A percentile compares a stretch with the other conserved stretches of the same genome.
These are phyloP conservation scores for Bathelium albidoporum DNA, from an alignment of 495 filamentous ascomycete species.

Conservation along the genomic window DNA sequence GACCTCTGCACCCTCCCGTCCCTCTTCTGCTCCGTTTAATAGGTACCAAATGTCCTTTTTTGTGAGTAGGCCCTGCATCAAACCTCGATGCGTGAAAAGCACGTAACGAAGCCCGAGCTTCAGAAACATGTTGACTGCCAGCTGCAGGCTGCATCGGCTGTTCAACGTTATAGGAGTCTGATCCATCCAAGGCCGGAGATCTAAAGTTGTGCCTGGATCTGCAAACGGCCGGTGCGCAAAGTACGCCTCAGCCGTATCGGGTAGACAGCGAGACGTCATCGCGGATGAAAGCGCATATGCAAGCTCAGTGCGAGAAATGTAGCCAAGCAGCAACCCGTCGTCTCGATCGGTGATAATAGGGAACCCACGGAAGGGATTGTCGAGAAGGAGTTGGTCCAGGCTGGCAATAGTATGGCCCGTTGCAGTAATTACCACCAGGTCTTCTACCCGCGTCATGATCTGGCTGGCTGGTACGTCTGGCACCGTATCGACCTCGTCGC, in stretches of 20 bases:
- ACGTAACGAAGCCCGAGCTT: conserved; percentile 87
- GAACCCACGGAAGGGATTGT: conserved; percentile 79
- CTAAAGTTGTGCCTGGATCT: conserved; percentile 67
- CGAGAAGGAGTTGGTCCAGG: conserved; percentile 55
- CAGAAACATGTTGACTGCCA: conserved; percentile 85
- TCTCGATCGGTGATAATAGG: conserved; percentile 72
- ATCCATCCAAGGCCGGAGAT: conserved; percentile 95
- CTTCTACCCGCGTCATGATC: conserved; percentile 88
- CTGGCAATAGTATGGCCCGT: conserved; percentile 75
- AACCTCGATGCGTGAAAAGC: conserved; percentile 71
- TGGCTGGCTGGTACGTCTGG: conserved; percentile 76
- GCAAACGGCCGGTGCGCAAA: conserved; percentile 76
- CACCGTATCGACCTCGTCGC: conserved; percentile 58
- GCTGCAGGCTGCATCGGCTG: conserved; percentile 57
- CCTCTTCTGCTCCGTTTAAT: conserved; percentile 66
- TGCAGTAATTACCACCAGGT: conserved; percentile 77
- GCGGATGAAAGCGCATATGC: conserved; percentile 62
- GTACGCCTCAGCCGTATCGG: conserved; percentile 68
- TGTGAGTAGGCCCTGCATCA: conserved; percentile 75
- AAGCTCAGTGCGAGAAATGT: conserved; percentile 88
- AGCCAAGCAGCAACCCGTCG: conserved; percentile 71
- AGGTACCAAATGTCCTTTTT: conserved; percentile 99
- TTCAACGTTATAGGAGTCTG: conserved; percentile 91
- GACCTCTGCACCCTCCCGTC: conserved; percentile 11
- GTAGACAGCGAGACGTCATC: conserved; percentile 44